A percentile compares a stretch with the other conserved stretches of the same genome.
Evolutionary conservation across 2,329 filamentous ascomycete species (phyloP).

Genomic region (Diaporthe humulicola): DNA sequence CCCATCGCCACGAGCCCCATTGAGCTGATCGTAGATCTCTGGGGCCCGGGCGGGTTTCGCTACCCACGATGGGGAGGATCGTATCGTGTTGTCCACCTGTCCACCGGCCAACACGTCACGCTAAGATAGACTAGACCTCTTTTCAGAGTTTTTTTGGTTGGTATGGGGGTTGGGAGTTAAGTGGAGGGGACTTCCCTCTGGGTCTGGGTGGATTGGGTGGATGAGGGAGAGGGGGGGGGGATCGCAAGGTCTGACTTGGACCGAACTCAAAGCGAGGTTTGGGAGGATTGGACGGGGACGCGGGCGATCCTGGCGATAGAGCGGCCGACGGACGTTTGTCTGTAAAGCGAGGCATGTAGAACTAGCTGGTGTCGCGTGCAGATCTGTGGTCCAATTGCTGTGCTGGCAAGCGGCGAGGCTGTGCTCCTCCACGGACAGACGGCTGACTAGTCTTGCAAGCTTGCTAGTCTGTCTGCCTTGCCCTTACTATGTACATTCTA

Average conservation of each 20-base stretch:
- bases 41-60: neutral
- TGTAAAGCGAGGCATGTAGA: neutral
- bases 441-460: neutral
- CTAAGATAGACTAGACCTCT: conserved; percentile 2
- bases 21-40: conserved; percentile 29
- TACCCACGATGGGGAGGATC: neutral
- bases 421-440: neutral
- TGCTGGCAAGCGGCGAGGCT: conserved; percentile 29
- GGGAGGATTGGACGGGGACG: neutral
- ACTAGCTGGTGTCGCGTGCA: conserved; percentile 6
- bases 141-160: neutral
- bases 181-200: neutral
- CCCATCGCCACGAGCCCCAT: conserved; percentile 5
- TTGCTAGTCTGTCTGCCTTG: neutral
- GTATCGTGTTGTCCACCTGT: conserved; percentile 3
- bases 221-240: neutral
- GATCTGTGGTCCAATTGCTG: conserved; percentile 19
- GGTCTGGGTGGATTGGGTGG: conserved; percentile 12
- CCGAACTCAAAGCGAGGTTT: conserved; percentile 26
- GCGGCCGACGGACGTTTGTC: neutral
- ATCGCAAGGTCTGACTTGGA: neutral
- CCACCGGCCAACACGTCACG: conserved; percentile 10
- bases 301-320: neutral
- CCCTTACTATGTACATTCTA: neutral
- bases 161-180: neutral